Evolutionary conservation across 176 grass and related monocot genomes (phyloP), one percentile per base, ranked within the genome.

Genomic region (maize (Zea mays)): DNA sequence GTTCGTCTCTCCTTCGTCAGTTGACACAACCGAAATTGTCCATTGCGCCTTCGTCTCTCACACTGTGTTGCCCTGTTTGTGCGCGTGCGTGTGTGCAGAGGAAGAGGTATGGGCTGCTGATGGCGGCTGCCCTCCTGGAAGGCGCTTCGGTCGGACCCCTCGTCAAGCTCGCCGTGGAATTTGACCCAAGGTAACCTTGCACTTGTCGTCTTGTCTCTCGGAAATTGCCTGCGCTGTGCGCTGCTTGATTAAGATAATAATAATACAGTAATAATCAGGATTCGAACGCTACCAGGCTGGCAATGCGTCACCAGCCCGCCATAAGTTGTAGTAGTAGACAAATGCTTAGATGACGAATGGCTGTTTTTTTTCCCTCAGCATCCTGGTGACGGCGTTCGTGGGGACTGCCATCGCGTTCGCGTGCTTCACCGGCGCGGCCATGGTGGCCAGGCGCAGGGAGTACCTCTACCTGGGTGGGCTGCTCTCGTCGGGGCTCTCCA

Each of bases 381-480:
- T 99, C 62, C 85, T 99, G 2, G 81, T 99, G 74, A 86, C 81
- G 72, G 92, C 81, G 42, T 95, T 99, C 76, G 87, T 88, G 16
- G 96, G 96, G 55, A 99, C 96, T 7, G 89, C 96, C 39, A 79
- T 99, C 10, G 96, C 92, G 5, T 99, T 99, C 2, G 96, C 83
- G 6, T 99, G 96, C 83, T 99, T 99, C 92, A 84, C 96, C 52
- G 85, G 83, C 4, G 96, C 92, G 2, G 92, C 96, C 21, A 65
- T 90, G 8, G 48, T 95, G 6, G 96, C 96, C 13, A 99, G 81
- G 77, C 90, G 96, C 27, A 85, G 85, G 79, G 96, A 99, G 72
- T 99, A 83, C 73, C 85, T 99, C 61, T 99, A 95, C 62, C 86
- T 99, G 13, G 96, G 96, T 7, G 96, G 96, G 4, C 15, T 99